These are phyloP conservation scores for Nemania sp. DNA, from an alignment of 2,329 filamentous ascomycete genomes.

Conservation along the genomic window DNA sequence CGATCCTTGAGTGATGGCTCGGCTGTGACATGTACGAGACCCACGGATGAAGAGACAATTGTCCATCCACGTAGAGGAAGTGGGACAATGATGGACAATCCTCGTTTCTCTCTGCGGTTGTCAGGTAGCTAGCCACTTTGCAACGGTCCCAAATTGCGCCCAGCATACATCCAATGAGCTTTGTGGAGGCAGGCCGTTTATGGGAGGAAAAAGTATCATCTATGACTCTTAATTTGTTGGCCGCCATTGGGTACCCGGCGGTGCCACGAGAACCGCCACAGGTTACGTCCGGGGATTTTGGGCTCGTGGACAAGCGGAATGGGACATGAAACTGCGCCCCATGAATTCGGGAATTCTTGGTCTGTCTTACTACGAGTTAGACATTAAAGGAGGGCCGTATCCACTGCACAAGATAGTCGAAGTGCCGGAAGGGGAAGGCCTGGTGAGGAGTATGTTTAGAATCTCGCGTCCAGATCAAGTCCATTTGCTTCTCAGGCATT, in stretches of 20 bases:
- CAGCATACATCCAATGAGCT: too few species aligned
- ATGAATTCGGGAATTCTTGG: not conserved
- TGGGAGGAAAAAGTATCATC: not conserved
- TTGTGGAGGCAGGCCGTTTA: too few species aligned
- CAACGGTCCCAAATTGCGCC: too few species aligned
- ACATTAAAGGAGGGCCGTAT: slow-evolving; percentile 11
- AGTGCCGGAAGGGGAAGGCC: not conserved
- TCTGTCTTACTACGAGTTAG: not conserved
- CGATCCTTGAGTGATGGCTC: slow-evolving; percentile 3
- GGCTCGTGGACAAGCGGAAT: slow-evolving; percentile 2
- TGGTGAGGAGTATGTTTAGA: not conserved
- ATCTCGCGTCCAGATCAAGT: too few species aligned
- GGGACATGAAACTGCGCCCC: not conserved
- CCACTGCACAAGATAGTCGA: not conserved
- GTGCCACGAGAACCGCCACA: slow-evolving; percentile 10
- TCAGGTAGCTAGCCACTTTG: too few species aligned
- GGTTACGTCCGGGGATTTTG: slow-evolving; percentile 6
- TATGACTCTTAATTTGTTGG: slow-evolving; percentile 25
- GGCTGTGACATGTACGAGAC: not conserved
- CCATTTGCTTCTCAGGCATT: too few species aligned
- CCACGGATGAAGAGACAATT: not conserved
- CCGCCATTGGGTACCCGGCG: slow-evolving; percentile 5
- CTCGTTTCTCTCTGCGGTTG: too few species aligned
- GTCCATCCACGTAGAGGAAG: not conserved
- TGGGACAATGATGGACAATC: not conserved